phyloP scores from a whole-genome alignment of 306 rosid species.

The Sechiopsis laciniata region DNA sequence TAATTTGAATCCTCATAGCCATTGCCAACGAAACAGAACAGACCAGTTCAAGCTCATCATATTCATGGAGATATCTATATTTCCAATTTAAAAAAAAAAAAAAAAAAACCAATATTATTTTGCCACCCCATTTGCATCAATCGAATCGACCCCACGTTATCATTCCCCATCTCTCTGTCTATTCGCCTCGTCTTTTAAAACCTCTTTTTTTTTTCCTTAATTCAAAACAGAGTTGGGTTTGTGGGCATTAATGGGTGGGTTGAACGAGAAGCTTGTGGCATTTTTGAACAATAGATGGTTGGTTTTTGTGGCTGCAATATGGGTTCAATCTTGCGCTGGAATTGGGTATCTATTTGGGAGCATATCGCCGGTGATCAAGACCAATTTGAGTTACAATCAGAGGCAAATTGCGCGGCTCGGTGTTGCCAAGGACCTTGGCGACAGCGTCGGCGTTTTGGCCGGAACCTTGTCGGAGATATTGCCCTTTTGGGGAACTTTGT shows the following conservation, averaged over 20 bases:
- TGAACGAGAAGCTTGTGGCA: slow-evolving; percentile 37
- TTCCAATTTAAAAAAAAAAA: neutral
- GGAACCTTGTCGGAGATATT: slow-evolving; percentile 64
- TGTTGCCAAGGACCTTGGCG: slow-evolving; percentile 91
- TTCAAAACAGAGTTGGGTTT: neutral
- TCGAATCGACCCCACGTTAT: slow-evolving; percentile 9
- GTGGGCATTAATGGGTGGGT: slow-evolving; percentile 32
- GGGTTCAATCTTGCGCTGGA: slow-evolving; percentile 95
- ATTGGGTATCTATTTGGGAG: slow-evolving; percentile 82
- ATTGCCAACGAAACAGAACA: neutral
- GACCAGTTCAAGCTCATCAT: neutral
- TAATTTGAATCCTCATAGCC: neutral
- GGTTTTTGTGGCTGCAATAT: slow-evolving; percentile 89
- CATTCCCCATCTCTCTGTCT: slow-evolving; percentile 11
- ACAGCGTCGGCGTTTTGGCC: slow-evolving; percentile 69
- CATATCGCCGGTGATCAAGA: slow-evolving; percentile 72
- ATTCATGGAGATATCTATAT: neutral
- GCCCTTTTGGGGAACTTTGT: slow-evolving; percentile 65
- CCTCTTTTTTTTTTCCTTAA: neutral
- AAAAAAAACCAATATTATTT: neutral
- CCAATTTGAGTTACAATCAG: slow-evolving; percentile 59
- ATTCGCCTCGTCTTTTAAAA: slow-evolving; percentile 7
- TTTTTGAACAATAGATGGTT: slow-evolving; percentile 69
- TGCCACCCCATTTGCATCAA: slow-evolving; percentile 8
- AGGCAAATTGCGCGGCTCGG: slow-evolving; percentile 61